These are phyloP conservation scores for Russula dissimulans DNA, from an alignment of 768 basidiomycete species.

Conservation along the genomic window DNA sequence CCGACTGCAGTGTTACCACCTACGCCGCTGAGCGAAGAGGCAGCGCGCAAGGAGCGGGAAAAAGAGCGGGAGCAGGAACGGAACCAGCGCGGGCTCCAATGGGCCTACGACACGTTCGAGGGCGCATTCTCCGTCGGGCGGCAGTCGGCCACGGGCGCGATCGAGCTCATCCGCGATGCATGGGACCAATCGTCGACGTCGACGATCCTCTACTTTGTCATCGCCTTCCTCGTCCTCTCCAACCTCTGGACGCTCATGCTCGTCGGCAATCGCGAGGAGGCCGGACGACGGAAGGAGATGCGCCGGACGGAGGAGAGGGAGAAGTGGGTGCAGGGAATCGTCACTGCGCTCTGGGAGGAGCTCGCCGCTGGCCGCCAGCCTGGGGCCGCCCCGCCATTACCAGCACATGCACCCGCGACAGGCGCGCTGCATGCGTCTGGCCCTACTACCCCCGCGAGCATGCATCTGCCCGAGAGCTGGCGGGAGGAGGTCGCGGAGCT, in stretches of 20 bases:
- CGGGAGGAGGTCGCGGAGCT: conserved; percentile 9
- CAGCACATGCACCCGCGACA: no score
- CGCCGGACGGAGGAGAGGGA: conserved; percentile 58
- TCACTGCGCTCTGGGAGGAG: conserved; percentile 67
- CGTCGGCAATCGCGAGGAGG: conserved; percentile 41
- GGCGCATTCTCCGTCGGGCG: conserved; percentile 64
- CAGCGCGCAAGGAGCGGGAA: conserved; percentile 41
- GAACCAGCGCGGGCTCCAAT: conserved; percentile 66
- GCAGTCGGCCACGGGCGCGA: conserved; percentile 58
- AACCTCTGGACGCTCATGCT: conserved; percentile 62
- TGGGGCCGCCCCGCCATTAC: not conserved
- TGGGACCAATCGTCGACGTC: conserved; percentile 72
- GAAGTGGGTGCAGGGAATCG: conserved; percentile 64
- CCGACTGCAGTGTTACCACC: conserved; percentile 16
- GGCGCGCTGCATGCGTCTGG: no score
- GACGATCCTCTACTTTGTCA: conserved; percentile 64
- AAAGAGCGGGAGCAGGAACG: conserved; percentile 41
- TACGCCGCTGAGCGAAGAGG: conserved; percentile 28
- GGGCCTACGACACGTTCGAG: conserved; percentile 82
- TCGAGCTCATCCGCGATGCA: conserved; percentile 70
- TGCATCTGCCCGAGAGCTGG: conserved; percentile 16
- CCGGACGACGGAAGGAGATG: conserved; percentile 37
- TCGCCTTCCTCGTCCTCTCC: conserved; percentile 61
- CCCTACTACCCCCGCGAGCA: no score
- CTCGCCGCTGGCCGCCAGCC: conserved; percentile 38